These are phyloP conservation scores for Tylopilus rubrobrunneus DNA, from an alignment of 768 basidiomycete species.

Conservation along the genomic window DNA sequence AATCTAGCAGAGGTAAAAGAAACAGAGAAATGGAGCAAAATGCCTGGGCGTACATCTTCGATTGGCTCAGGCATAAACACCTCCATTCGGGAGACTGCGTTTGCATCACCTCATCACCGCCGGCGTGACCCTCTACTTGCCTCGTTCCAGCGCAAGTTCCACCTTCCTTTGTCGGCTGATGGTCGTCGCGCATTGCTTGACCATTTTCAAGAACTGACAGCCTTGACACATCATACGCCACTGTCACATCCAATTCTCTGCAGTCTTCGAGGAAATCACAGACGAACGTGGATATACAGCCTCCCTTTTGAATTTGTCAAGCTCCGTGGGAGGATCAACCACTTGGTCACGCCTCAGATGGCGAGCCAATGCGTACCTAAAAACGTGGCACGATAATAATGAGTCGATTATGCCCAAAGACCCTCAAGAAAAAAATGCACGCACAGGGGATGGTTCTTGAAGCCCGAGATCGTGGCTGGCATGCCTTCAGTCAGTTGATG, in stretches of 20 bases:
- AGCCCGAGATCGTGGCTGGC: conserved; percentile 86
- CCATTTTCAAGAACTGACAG: conserved; percentile 84
- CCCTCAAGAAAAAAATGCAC: conserved; percentile 5
- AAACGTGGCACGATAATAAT: conserved; percentile 2
- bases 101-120: conserved; percentile 62
- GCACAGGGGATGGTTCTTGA: conserved; percentile 93
- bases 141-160: conserved; percentile 49
- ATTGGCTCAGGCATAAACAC: conserved; percentile 76
- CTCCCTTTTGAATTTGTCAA: conserved; percentile 92
- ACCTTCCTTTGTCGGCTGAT: conserved; percentile 72
- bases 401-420: conserved; percentile 20
- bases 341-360: conserved; percentile 88
- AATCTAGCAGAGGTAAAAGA: too few relatives aligned
- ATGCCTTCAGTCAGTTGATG: conserved; percentile 85
- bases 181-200: conserved; percentile 82
- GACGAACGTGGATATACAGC: conserved; percentile 83
- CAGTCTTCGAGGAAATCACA: conserved; percentile 82
- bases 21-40: conserved; percentile 2
- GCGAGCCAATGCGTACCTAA: conserved; percentile 77
- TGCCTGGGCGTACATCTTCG: conserved; percentile 76
- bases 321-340: conserved; percentile 72
- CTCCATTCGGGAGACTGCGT: conserved; percentile 81
- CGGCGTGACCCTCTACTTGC: conserved; percentile 34
- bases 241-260: conserved; percentile 92
- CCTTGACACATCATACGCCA: conserved; percentile 71